Conservation (phyloP, 768 basidiomycete genomes). For the Nidularia pulvinata region DNA sequence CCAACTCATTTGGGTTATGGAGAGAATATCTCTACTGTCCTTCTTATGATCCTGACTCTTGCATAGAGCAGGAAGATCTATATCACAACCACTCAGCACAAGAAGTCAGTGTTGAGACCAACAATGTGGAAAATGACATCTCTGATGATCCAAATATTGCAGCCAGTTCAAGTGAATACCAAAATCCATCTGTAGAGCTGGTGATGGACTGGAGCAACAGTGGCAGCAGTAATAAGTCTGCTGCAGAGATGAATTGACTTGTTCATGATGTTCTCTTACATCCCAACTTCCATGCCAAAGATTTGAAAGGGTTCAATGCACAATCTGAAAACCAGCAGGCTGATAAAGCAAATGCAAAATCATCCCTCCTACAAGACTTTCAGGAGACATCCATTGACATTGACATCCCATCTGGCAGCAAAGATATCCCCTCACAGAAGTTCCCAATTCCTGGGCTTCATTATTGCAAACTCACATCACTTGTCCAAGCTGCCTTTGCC, state of each 20-base stretch:
- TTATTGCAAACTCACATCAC: conserved; percentile 12
- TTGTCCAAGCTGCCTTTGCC: conserved; percentile 19
- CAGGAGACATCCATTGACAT: conserved; percentile 10
- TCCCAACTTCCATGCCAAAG: conserved; percentile 7
- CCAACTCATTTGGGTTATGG: conserved; percentile 18
- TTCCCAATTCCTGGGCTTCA: conserved; percentile 21
- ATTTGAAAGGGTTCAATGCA: conserved; percentile 5
- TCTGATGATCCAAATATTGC: conserved; percentile 4
- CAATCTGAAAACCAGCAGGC: conserved; percentile 4
- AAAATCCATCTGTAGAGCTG: conserved; percentile 3
- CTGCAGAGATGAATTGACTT: conserved; percentile 5
- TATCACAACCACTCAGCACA: background rate
- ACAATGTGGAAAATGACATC: background rate
- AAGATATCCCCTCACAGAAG: conserved; percentile 7
- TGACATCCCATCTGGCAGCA: conserved; percentile 18
- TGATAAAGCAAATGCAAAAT: conserved; percentile 7
- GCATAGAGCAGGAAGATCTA: conserved; percentile 12
- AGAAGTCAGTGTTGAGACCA: background rate
- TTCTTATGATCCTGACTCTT: conserved; percentile 24
- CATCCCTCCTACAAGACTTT: conserved; percentile 5
- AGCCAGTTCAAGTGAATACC: background rate
- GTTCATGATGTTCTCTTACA: conserved; percentile 9
- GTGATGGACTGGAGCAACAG: conserved; percentile 22
- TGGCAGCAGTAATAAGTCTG: conserved; percentile 8
- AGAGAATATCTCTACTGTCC: conserved; percentile 21